These are phyloP conservation scores for Monosporascus sp. DNA, from an alignment of 2,329 filamentous ascomycete species.

Conservation along the genomic window DNA sequence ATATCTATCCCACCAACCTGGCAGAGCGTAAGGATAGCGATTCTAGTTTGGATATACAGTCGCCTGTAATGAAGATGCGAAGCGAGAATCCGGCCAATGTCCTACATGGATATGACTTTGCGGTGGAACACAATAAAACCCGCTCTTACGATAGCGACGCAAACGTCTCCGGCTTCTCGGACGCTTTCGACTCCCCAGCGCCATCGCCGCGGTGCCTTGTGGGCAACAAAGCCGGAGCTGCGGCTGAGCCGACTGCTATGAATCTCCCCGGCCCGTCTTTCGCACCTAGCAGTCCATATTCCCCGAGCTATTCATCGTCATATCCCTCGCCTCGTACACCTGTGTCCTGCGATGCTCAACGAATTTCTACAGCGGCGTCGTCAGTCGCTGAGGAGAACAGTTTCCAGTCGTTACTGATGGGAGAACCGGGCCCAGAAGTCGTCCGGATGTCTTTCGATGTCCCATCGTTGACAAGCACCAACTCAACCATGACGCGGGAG, in stretches of 20 bases:
- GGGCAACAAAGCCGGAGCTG: conserved; percentile 40
- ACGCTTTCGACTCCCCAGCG: conserved; percentile 35
- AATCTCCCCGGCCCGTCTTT: conserved; percentile 38
- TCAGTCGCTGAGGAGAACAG: conserved; percentile 66
- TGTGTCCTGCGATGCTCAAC: conserved; percentile 64
- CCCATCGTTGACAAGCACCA: conserved; percentile 68
- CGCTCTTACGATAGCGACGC: conserved; percentile 35
- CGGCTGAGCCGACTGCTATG: conserved; percentile 45
- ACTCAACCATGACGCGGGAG: conserved; percentile 70
- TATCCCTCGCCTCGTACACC: conserved; percentile 65
- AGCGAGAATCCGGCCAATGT: conserved; percentile 45
- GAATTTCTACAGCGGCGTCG: conserved; percentile 69
- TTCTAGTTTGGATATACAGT: conserved; percentile 35
- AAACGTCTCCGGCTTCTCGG: conserved; percentile 25
- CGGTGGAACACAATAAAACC: conserved; percentile 37
- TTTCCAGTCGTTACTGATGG: conserved; percentile 65
- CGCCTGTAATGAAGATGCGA: conserved; percentile 34
- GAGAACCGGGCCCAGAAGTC: conserved; percentile 66
- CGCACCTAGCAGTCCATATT: conserved; percentile 57
- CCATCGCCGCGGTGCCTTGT: conserved; percentile 39
- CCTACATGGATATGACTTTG: conserved; percentile 46
- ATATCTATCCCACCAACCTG: conserved; percentile 8
- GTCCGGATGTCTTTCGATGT: conserved; percentile 66
- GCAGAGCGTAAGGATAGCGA: conserved; percentile 42
- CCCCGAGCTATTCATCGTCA: conserved; percentile 59